Base-by-base conservation (phyloP, 2,329 filamentous ascomycete species). In the Fusarium luffae region DNA sequence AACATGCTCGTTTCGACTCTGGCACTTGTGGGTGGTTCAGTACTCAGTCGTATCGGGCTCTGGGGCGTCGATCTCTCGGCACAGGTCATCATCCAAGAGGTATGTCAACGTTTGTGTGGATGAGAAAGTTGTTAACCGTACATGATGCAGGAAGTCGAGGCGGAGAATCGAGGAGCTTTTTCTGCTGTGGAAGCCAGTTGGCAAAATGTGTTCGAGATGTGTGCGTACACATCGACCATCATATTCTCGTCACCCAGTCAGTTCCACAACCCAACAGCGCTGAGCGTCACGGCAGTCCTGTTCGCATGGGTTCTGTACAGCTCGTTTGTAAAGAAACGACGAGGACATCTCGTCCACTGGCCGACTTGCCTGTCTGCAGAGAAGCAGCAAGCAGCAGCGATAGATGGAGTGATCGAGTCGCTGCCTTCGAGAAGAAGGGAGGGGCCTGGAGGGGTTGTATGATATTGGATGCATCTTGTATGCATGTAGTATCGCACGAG, bases 161-260 rank as follows among this genome's bases (percentile, higher is more conserved):
- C 82, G 18, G 78, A 82, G n/a, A 76, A 82, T 41, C 86, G 92
- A n/a, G 92, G 90, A 2, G 80, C 84, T 0, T 94, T 94, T 70
- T 93, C 91, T 0, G 82, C 90, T 0, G 85, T 88, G 10, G 92
- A 94, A 76, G 85, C 89, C 11, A 85, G 88, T 0, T 83, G 89
- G 41, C 92, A 94, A 75, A 93, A 89, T 65, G 69, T 86, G 1
- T 93, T 93, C 65, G 91, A 94, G 77, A 83, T 93, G 49, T 77
- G 89, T 2, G 89, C 90, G 0, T 93, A 88, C 74, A 83, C 83
- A 0, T 84, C 85, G 1, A 94, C 92, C 0, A 88, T 93, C 63
- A 75, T 90, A 6, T 93, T 90, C 65, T 83, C 86, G 2, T 79
- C 81, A 0, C 91, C 91, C 0, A 83, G 85, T 5, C 84, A 92